Percentiles rank a stretch among this genome's conserved stretches.
Evolutionary conservation across 129 eudicot genomes (phyloP).

Genomic region (Tagetes erecta): DNA sequence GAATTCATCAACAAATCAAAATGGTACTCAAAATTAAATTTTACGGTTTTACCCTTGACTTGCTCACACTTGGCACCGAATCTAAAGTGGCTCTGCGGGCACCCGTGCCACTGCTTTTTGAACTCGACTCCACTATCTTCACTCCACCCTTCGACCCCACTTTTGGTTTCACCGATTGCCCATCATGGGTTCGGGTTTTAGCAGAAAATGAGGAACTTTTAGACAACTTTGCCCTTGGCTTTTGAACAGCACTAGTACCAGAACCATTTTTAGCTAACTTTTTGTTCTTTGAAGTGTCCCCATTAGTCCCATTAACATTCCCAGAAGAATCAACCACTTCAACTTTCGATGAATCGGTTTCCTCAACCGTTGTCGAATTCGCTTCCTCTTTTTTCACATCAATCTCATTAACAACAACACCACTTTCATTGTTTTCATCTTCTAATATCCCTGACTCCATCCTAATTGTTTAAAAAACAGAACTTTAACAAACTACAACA

Average conservation of each 20-base stretch:
- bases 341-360: conserved; percentile 29
- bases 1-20: not conserved
- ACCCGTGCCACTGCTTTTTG: conserved; percentile 28
- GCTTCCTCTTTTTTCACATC: conserved; percentile 32
- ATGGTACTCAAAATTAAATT: not conserved
- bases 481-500: conserved; percentile 3
- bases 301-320: conserved; percentile 8
- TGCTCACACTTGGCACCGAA: conserved; percentile 35
- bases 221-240: conserved; percentile 42
- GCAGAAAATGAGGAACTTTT: conserved; percentile 67
- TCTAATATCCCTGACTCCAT: conserved; percentile 71
- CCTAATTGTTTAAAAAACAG: conserved; percentile 10
- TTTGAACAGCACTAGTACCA: conserved; percentile 33
- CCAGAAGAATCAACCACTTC: conserved; percentile 21
- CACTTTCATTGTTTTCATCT: conserved; percentile 40
- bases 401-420: conserved; percentile 15
- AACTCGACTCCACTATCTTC: conserved; percentile 31
- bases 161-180: conserved; percentile 40
- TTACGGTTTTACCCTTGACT: conserved; percentile 42
- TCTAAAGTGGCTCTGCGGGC: conserved; percentile 41
- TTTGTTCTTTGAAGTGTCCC: conserved; percentile 35
- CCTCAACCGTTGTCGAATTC: conserved; percentile 25
- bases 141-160: conserved; percentile 43
- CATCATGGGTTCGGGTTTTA: conserved; percentile 41
- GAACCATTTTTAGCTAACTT: conserved; percentile 39